These are phyloP conservation scores for Colletotrichum coccodes DNA, from an alignment of 2,329 filamentous ascomycete species.

Conservation along the genomic window DNA sequence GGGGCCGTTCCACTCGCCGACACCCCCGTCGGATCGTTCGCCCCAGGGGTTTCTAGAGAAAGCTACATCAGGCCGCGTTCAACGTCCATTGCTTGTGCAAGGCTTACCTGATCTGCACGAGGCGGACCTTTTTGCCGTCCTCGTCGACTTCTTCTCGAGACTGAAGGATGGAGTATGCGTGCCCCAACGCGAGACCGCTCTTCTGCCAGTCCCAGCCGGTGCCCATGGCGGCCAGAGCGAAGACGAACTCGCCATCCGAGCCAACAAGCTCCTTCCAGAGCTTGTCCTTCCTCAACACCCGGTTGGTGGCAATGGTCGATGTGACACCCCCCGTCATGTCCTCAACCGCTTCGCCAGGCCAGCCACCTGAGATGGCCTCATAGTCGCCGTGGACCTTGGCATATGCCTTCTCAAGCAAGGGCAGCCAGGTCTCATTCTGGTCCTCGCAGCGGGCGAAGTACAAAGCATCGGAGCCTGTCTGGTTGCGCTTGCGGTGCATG, in stretches of 20 bases:
- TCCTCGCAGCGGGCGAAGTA: constrained; percentile 77
- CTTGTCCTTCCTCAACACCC: constrained; percentile 72
- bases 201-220: constrained; percentile 40
- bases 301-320: constrained; percentile 63
- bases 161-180: constrained; percentile 63
- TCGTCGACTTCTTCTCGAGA: constrained; percentile 56
- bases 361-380: constrained; percentile 73
- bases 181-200: constrained; percentile 55
- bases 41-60: constrained; percentile 76
- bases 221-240: constrained; percentile 52
- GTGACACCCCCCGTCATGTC: constrained; percentile 67
- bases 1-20: constrained; percentile 74
- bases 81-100: neutral
- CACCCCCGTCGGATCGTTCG: constrained; percentile 51
- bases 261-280: constrained; percentile 77
- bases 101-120: constrained; percentile 56
- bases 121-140: constrained; percentile 48
- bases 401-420: constrained; percentile 78
- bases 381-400: constrained; percentile 83
- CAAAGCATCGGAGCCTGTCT: constrained; percentile 74
- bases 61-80: neutral
- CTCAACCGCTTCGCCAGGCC: constrained; percentile 63
- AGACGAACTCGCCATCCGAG: constrained; percentile 75
- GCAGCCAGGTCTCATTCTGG: constrained; percentile 79
- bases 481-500: constrained; percentile 69